Percentiles rank a stretch among this genome's conserved stretches.
phyloP scores from a whole-genome alignment of 2,329 filamentous ascomycete genomes.

The Torrubiellomyces zombiae region DNA sequence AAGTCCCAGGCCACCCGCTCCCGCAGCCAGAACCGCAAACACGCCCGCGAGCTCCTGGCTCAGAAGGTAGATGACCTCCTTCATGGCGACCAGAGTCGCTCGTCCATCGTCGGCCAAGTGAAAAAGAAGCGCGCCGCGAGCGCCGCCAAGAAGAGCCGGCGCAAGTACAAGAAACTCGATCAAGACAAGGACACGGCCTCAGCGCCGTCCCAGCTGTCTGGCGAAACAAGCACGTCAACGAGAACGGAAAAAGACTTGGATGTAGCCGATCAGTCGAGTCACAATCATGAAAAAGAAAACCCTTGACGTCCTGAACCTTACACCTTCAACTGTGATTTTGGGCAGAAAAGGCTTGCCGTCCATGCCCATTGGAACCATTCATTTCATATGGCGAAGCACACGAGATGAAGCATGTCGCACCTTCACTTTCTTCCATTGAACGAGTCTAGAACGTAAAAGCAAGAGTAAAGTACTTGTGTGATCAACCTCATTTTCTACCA shows the following conservation, averaged over 20 bases:
- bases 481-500: conserved; percentile 38
- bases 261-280: not conserved
- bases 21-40: conserved; percentile 70
- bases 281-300: too few species aligned
- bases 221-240: conserved; percentile 1
- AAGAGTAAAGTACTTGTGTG: conserved; percentile 36
- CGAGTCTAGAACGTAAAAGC: conserved; percentile 20
- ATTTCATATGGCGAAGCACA: too few species aligned
- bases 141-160: conserved; percentile 61
- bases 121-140: conserved; percentile 58
- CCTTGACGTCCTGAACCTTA: too few species aligned
- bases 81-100: conserved; percentile 54
- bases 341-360: too few species aligned
- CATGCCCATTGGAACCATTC: too few species aligned
- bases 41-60: conserved; percentile 62
- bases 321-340: too few species aligned
- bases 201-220: too few species aligned
- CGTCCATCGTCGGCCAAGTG: conserved; percentile 43
- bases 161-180: conserved; percentile 56
- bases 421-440: conserved; percentile 13
- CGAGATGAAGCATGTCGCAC: too few species aligned
- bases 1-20: conserved; percentile 89
- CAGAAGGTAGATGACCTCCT: conserved; percentile 55
- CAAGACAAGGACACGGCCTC: conserved; percentile 23
- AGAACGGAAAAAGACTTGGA: not conserved